Evolutionary conservation across 257 asterid genomes (phyloP), one percentile per base, ranked within the genome.

Genomic region (Ajuga chamaepitys): DNA sequence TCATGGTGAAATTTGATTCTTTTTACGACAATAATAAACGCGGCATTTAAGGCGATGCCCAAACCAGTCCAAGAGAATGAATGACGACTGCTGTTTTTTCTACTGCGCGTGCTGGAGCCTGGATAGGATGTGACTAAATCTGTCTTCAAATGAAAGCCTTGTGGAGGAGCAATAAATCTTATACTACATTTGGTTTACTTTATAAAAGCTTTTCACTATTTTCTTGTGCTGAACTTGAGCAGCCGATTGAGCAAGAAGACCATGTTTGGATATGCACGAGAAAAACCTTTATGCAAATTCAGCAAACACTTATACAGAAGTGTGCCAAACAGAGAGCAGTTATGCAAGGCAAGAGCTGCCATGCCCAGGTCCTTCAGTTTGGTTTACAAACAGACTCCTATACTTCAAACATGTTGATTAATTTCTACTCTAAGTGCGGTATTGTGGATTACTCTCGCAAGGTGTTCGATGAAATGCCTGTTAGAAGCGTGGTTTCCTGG

Each of bases 371-470:
- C 38, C 50, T 79, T 38, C 86, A 82, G 2, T 72, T 51, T 47
- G 97, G 91, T 6, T 74, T 78, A 13, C 88, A 68, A 79, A 18
- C 76, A 2, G 89, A 83, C 76, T 64, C 67, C 42, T 41, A 62
- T 38, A 79, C 95, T n/a, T 76, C 96, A 17, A 93, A 93, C 77
- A 89, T 86, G 86, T 78, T 93, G 38, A 77, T 93, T 9, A 84
- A 93, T 2, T 3, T 83, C 70, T 89, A 89, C 24, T 74, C 95
- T 0, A 89, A 89, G 67, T 89, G 96, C 32, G 82, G 86, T 47
- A 1, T 7, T 1, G 63, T 77, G 18, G 79, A 61, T 0, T 75
- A 65, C 18, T 80, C 95, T 2, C 95, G 85, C 35, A 79, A 80
- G 26, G 65, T 88, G 88, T 88, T 93, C 71, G 96, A 88, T 17